Base-by-base conservation (phyloP, 2,329 filamentous ascomycete genomes). In the Alternaria sp. region DNA sequence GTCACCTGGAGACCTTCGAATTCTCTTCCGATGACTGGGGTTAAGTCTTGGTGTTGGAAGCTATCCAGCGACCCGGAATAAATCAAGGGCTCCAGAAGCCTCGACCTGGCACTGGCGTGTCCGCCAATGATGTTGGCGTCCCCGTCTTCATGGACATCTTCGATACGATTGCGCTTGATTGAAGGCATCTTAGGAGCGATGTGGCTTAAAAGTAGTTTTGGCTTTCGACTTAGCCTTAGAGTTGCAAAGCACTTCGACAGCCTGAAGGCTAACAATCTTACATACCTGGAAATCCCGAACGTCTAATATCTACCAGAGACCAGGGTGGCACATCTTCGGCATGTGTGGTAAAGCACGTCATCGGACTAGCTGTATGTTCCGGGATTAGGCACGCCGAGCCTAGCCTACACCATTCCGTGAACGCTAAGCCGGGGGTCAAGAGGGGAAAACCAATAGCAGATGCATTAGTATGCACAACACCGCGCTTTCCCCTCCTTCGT, bases 1-100 rank as follows among this genome's bases (percentile, higher is more conserved):
- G 65, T 71, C 14, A 72, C 69, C 44, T 74, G 71, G 0, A 74
- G 67, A 61, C 77, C 59, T 72, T 75, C 48, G 76, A 80, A 86
- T 65, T 86, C 84, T 20, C 77, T 77, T 14, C 84, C 84, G 62
- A 86, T 85, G 18, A 81, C 75, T 7, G 83, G 83, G 3, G 84
- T 86, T 3, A 84, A 74, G 55, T 86, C 83, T 53, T 70, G 70
- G 8, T 69, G 57, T 43, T 65, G 68, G 56, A 69, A 72, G 12
- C 14, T 44, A 24, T 73, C 70, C 41, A 74, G 46, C 11, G 68
- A 64, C n/a, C 71, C 70, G 3, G 68, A 68, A 52, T 74, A 71
- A 4, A 54, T 20, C 43, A 74, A 54, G 9, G 70, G 69, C 52
- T 71, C 64, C 7, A 56, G 20, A 12, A 71, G 57, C 38, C 66